Conservation (phyloP, 2,329 filamentous ascomycete genomes). For the Xylaria sp. region DNA sequence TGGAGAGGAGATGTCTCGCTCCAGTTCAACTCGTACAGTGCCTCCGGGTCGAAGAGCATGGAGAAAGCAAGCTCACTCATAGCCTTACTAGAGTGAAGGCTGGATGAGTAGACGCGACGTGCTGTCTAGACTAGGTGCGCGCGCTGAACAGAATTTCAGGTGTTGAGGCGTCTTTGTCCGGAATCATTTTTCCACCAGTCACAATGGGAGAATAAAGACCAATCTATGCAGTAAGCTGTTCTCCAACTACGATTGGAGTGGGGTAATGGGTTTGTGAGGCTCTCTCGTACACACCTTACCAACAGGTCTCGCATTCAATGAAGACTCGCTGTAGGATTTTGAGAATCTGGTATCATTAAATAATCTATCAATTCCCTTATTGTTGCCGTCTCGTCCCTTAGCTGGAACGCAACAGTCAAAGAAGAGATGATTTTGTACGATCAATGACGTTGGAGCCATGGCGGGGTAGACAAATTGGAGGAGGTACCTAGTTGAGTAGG, state of each 20-base stretch:
- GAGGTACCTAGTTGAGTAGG: background rate
- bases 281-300: background rate
- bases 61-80: too few species aligned
- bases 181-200: conserved; percentile 32
- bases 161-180: conserved; percentile 17
- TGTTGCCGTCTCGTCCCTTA: background rate
- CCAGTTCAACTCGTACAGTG: background rate
- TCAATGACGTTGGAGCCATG: conserved; percentile 3
- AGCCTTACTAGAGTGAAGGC: background rate
- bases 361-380: background rate
- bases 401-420: too few species aligned
- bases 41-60: background rate
- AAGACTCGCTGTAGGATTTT: too few species aligned
- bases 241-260: conserved; percentile 1
- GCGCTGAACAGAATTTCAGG: conserved; percentile 6
- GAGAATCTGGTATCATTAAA: background rate
- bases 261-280: background rate
- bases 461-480: conserved; percentile 9
- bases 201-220: background rate
- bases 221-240: conserved; percentile 7
- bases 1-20: background rate
- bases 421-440: background rate
- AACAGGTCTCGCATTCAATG: background rate
- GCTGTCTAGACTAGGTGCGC: background rate
- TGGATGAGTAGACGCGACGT: background rate